Evolutionary conservation across 805 yeast genomes (phyloP).

Genomic region (Kodamaea fukazawae): DNA sequence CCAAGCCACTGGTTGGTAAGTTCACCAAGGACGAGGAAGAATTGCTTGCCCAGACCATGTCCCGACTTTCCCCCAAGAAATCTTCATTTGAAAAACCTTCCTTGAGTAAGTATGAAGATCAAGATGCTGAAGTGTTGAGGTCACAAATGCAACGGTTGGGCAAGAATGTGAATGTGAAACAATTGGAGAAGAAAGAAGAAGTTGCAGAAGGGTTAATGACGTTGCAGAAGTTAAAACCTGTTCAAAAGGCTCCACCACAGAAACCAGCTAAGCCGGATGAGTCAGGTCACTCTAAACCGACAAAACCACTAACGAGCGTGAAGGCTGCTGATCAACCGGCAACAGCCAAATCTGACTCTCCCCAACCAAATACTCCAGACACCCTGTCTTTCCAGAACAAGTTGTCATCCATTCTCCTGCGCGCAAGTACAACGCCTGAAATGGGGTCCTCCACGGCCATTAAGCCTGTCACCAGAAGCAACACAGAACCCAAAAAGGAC

Average conservation of each 20-base stretch:
- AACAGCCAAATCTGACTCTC: background rate
- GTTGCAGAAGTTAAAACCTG: constrained; percentile 16
- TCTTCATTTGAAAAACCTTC: constrained; percentile 15
- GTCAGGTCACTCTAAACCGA: no score
- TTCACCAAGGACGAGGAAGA: constrained; percentile 16
- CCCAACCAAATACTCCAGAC: no score
- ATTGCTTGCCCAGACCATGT: constrained; percentile 11
- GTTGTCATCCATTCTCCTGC: constrained; percentile 24
- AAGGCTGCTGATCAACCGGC: background rate
- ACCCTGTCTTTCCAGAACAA: constrained; percentile 17
- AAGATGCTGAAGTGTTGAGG: constrained; percentile 23
- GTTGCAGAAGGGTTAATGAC: constrained; percentile 16
- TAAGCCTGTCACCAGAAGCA: constrained; percentile 3
- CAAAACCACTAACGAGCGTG: background rate
- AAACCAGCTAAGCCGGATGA: no score
- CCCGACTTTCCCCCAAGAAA: constrained; percentile 9
- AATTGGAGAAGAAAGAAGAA: constrained; percentile 9
- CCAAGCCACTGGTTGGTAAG: constrained; percentile 8
- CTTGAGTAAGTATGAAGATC: constrained; percentile 18
- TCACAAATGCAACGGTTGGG: constrained; percentile 26
- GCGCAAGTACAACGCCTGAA: constrained; percentile 28
- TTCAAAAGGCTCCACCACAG: no score
- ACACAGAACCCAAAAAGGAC: constrained; percentile 4
- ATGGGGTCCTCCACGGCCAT: constrained; percentile 3
- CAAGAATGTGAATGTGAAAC: constrained; percentile 4